phyloP scores from a whole-genome alignment of 2,329 filamentous ascomycete genomes.

The Colletotrichum plurivorum region DNA sequence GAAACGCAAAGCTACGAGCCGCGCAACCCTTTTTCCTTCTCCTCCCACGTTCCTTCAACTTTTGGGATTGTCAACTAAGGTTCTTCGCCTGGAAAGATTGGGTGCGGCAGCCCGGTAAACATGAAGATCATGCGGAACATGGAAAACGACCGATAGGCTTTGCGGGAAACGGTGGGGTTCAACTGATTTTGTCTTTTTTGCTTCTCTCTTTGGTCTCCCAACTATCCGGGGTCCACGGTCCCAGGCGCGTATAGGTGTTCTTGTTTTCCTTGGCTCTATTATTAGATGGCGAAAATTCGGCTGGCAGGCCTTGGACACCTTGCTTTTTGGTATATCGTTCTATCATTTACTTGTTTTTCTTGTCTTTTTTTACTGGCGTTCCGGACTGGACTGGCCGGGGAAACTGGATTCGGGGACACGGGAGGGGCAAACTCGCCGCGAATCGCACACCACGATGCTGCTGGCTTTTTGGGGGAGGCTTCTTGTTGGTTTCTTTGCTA shows the following conservation, averaged over 20 bases:
- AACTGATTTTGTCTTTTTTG: slow-evolving; percentile 20
- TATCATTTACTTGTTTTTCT: background rate
- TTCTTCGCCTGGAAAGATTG: background rate
- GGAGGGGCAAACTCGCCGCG: background rate
- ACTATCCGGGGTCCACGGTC: slow-evolving; percentile 2
- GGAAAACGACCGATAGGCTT: slow-evolving; percentile 30
- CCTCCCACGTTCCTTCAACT: background rate
- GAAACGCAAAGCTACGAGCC: too few relatives aligned
- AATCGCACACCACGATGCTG: background rate
- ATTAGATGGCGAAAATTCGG: slow-evolving; percentile 33
- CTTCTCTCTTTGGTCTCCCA: background rate
- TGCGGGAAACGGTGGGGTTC: slow-evolving; percentile 17
- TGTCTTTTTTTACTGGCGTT: slow-evolving; percentile 16
- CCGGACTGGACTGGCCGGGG: background rate
- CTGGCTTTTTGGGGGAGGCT: background rate
- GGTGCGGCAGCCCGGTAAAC: slow-evolving; percentile 8
- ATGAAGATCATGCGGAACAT: slow-evolving; percentile 22
- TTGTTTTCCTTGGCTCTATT: slow-evolving; percentile 18
- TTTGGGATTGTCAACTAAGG: background rate
- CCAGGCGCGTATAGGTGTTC: background rate
- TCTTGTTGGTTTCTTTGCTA: background rate
- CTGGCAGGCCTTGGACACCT: slow-evolving; percentile 10
- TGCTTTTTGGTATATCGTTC: background rate
- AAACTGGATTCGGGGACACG: background rate
- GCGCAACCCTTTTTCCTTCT: slow-evolving; percentile 6